phyloP scores from a whole-genome alignment of 2,329 filamentous ascomycete genomes.

The Claviceps sp. region DNA sequence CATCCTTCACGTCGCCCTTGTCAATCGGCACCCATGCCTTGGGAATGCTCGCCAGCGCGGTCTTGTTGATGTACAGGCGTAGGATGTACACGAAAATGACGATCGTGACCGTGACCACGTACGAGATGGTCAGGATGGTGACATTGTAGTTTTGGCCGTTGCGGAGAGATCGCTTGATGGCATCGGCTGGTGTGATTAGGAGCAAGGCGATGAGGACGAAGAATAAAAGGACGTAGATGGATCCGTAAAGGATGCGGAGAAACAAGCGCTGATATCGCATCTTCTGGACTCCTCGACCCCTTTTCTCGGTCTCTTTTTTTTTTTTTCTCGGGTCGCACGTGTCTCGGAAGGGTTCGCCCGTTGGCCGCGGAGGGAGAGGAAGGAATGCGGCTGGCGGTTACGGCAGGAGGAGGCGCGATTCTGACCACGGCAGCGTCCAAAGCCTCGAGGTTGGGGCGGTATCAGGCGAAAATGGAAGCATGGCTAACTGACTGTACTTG shows the following conservation, averaged over 20 bases:
- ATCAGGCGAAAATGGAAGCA: conserved; percentile 10
- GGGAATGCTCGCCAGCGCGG: conserved; percentile 67
- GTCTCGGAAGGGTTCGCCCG: neutral
- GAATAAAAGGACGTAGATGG: conserved; percentile 63
- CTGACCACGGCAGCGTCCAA: neutral
- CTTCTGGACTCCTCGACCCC: neutral
- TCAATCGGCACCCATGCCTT: conserved; percentile 78
- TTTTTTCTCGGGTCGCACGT: neutral
- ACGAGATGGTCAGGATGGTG: conserved; percentile 65
- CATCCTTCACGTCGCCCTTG: conserved; percentile 64
- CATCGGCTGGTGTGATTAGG: conserved; percentile 67
- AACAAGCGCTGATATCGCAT: conserved; percentile 31
- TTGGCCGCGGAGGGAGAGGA: neutral
- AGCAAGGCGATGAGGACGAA: conserved; percentile 60
- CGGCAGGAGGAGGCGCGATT: neutral
- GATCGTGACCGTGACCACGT: conserved; percentile 57
- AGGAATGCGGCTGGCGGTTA: neutral
- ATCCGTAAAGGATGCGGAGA: conserved; percentile 70
- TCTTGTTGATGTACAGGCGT: conserved; percentile 77
- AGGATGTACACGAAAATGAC: conserved; percentile 66
- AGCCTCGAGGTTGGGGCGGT: conserved; percentile 4
- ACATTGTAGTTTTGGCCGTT: conserved; percentile 63
- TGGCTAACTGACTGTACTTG: conserved; percentile 13
- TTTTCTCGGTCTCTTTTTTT: neutral
- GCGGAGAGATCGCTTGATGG: conserved; percentile 61